Base-by-base conservation (phyloP, 805 yeast genomes). In the Debaryomyces castellii region DNA sequence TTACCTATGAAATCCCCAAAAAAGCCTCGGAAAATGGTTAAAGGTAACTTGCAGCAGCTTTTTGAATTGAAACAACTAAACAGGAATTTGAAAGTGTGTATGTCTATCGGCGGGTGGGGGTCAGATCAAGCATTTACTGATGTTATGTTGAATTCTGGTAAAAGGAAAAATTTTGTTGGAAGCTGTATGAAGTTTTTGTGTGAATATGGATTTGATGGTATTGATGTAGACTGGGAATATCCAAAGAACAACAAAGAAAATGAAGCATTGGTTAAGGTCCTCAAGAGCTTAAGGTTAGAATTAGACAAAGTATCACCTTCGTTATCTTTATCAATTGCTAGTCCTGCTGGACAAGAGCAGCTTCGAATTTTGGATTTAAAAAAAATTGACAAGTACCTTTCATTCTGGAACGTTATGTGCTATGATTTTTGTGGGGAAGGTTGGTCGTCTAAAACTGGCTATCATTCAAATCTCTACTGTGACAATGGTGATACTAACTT, bases 221-320 rank as follows among this genome's bases (percentile, higher is more conserved):
- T 92, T 39, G 98, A 94, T 63, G 67, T 92, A 23, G 99, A 92
- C 66, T 92, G 97, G 97, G 99, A 92, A 64, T 92, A 83, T 57
- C 96, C 97, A 0, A 59, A 63, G 6, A 71, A 62, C 35, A 55
- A 59, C 3, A 57, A 60, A 0, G 83, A 87, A 49, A 80, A 81
- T 1, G 39, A 54, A 0, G 58, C 62, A 32, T 74, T 81, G 49
- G 67, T 77, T 1, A 55, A 59, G 3, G 50, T 89, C 33, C 62
- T 85, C 16, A 52, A 36, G 32, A 48, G 45, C 12, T 52, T 82
- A 21, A 70, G 81, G 35, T 37, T 12, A 1, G 70, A 57, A 25
- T 59, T 87, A 45, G 65, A 71, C 45, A 33, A 41, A 48, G 55
- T 32, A 10, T 41, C 41, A 16, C 55, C 50, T 24, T 51, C 69